These are phyloP conservation scores for Eucalyptus pauciflora DNA, from an alignment of 345 rosid genomes.

Conservation along the genomic window DNA sequence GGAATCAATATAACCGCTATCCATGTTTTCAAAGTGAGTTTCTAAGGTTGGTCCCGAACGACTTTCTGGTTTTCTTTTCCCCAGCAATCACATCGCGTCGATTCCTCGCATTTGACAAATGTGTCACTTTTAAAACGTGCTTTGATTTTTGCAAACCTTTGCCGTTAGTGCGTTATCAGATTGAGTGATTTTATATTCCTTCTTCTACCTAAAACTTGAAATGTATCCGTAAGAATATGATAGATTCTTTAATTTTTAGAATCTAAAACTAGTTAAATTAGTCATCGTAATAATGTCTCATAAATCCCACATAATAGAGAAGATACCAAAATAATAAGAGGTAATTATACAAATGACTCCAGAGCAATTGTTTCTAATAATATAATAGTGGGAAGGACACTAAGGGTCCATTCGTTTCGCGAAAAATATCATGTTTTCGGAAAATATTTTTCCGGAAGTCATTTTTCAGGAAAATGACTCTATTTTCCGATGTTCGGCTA, in stretches of 20 bases:
- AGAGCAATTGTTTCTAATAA: not conserved
- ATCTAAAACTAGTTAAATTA: not conserved
- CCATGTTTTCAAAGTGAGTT: not conserved
- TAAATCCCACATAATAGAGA: not conserved
- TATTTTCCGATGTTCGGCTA: too few species aligned
- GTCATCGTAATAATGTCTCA: not conserved
- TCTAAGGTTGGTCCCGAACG: not conserved
- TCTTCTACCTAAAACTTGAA: too few species aligned
- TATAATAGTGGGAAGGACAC: not conserved
- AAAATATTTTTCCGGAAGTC: too few species aligned
- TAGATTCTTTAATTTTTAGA: too few species aligned
- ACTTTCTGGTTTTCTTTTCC: not conserved
- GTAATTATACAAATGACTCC: not conserved
- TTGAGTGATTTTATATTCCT: too few species aligned
- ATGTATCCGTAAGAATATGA: fast-evolving
- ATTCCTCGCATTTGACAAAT: not conserved
- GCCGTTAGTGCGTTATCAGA: not conserved
- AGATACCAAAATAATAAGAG: not conserved
- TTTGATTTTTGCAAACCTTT: not conserved
- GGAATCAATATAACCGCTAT: not conserved
- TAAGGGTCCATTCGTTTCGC: too few species aligned
- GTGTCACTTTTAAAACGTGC: not conserved
- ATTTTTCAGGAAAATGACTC: too few species aligned
- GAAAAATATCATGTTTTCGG: too few species aligned
- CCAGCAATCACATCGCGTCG: not conserved